These are phyloP conservation scores for Cladosporium sp. DNA, from an alignment of 2,329 filamentous ascomycete species.

Conservation along the genomic window DNA sequence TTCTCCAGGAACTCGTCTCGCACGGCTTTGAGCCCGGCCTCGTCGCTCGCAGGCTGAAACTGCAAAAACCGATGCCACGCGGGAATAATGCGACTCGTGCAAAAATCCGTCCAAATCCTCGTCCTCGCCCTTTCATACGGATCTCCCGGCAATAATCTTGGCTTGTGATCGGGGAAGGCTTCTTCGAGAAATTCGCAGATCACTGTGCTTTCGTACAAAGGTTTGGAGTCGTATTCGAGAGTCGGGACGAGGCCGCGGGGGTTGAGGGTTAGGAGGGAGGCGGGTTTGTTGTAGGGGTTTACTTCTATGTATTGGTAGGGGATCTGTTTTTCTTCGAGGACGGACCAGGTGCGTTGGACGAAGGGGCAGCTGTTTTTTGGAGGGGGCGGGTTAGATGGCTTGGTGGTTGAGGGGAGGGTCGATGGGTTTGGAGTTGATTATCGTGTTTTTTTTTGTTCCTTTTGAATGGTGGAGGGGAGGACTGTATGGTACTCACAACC, in stretches of 20 bases:
- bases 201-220: conserved; percentile 71
- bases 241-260: conserved; percentile 76
- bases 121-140: conserved; percentile 65
- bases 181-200: conserved; percentile 78
- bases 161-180: conserved; percentile 56
- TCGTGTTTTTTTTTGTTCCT: background rate
- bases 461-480: background rate
- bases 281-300: conserved; percentile 71
- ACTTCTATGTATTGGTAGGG: conserved; percentile 70
- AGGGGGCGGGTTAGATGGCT: background rate
- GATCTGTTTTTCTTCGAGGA: conserved; percentile 71
- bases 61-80: conserved; percentile 65
- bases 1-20: conserved; percentile 59
- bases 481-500: conserved; percentile 31
- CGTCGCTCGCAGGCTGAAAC: conserved; percentile 44
- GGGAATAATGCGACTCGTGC: conserved; percentile 66
- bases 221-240: conserved; percentile 56
- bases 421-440: too few species aligned
- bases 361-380: conserved; percentile 53
- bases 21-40: conserved; percentile 49
- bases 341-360: conserved; percentile 71
- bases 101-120: conserved; percentile 73
- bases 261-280: conserved; percentile 68
- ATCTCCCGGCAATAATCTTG: conserved; percentile 58
- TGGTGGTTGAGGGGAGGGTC: too few species aligned